Evolutionary conservation across 306 rosid species (phyloP).

Genomic region (Cucumis cinereus): DNA sequence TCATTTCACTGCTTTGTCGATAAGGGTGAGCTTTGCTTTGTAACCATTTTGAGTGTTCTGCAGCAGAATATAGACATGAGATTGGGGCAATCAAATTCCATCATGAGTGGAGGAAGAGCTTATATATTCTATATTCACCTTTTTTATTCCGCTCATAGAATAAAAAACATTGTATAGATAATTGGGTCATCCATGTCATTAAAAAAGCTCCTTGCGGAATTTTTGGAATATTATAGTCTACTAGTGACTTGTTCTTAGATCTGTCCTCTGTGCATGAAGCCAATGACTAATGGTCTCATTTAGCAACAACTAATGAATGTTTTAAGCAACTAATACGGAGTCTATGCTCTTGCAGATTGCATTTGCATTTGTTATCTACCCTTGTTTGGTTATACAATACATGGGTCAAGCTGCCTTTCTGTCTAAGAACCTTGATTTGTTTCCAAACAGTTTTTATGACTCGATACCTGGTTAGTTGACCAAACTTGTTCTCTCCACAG

Average conservation of each 20-base stretch:
- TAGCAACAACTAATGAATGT: background rate
- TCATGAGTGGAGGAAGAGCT: background rate
- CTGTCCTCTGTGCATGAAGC: background rate
- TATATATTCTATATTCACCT: background rate
- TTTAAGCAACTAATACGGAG: background rate
- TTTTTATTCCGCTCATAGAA: background rate
- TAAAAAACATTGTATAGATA: background rate
- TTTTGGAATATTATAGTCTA: background rate
- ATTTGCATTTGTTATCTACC: conserved; percentile 57
- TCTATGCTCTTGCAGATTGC: conserved; percentile 54
- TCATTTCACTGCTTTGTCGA: conserved; percentile 72
- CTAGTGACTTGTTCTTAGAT: background rate
- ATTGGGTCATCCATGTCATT: background rate
- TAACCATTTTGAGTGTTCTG: background rate
- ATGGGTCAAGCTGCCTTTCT: conserved; percentile 92
- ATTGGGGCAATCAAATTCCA: background rate
- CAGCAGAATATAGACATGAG: background rate
- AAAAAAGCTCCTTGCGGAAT: background rate
- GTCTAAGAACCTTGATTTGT: conserved; percentile 31
- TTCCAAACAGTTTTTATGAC: conserved; percentile 42
- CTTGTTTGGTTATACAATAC: conserved; percentile 82
- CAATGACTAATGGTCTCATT: background rate
- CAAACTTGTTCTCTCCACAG: conserved; percentile 4
- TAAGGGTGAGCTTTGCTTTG: conserved; percentile 46
- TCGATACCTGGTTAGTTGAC: conserved; percentile 64